Conservation (phyloP, 257 asterid species). For the Solanum tarapatanum region DNA sequence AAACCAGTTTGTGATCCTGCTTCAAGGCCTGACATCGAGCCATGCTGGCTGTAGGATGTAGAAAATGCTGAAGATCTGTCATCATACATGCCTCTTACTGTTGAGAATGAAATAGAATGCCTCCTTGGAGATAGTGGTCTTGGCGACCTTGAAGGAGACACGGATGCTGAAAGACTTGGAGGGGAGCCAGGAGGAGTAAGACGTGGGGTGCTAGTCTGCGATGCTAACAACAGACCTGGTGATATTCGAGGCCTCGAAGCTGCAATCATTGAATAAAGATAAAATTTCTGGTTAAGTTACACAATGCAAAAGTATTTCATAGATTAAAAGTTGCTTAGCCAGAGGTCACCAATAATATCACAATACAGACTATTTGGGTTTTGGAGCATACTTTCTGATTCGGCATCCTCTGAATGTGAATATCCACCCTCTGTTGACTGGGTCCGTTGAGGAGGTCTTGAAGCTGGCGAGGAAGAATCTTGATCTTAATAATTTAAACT, state of each 20-base stretch:
- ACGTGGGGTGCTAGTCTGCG: constrained; percentile 77
- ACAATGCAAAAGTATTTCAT: background rate
- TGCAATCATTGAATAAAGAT: constrained; percentile 8
- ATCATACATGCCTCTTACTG: constrained; percentile 57
- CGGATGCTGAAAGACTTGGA: constrained; percentile 72
- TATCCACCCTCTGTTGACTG: constrained; percentile 46
- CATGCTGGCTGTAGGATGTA: constrained; percentile 38
- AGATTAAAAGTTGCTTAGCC: background rate
- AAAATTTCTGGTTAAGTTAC: background rate
- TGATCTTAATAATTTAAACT: constrained; percentile 32
- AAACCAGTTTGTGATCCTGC: constrained; percentile 72
- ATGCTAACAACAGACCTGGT: constrained; percentile 53
- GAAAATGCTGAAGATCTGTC: constrained; percentile 61
- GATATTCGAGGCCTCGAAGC: constrained; percentile 50
- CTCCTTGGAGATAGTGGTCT: constrained; percentile 74
- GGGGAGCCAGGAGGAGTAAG: constrained; percentile 88
- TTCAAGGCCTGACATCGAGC: constrained; percentile 70
- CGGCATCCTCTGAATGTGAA: constrained; percentile 37
- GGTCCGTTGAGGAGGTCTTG: constrained; percentile 28
- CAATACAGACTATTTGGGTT: background rate
- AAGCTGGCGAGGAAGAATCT: constrained; percentile 32
- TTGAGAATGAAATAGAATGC: constrained; percentile 63
- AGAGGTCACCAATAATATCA: background rate
- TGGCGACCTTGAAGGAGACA: constrained; percentile 70
- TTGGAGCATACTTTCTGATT: constrained; percentile 41